Evolutionary conservation across 371 early-diverging fungal species (phyloP).

Genomic region (Syncephalastrum sp.): DNA sequence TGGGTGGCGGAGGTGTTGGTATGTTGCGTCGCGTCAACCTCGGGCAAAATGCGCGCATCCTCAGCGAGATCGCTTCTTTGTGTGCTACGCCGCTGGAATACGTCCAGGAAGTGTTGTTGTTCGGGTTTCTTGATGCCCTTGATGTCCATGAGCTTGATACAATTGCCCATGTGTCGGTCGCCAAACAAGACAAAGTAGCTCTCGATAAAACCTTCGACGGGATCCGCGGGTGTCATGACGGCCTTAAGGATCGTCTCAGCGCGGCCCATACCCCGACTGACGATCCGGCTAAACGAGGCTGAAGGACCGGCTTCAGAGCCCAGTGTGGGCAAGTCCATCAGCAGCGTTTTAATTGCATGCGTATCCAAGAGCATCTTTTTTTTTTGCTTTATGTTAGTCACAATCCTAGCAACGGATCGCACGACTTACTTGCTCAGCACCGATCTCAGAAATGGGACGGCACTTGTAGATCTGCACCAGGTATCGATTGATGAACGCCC

Average conservation of each 20-base stretch:
- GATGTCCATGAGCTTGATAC: slow-evolving; percentile 34
- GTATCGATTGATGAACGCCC: slow-evolving; percentile 65
- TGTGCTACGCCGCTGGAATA: slow-evolving; percentile 45
- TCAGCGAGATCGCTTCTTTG: slow-evolving; percentile 27
- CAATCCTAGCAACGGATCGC: not conserved
- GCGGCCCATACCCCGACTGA: slow-evolving; percentile 75
- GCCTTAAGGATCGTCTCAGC: slow-evolving; percentile 88
- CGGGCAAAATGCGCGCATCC: slow-evolving; percentile 37
- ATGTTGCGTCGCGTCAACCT: not conserved
- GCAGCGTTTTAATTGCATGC: slow-evolving; percentile 78
- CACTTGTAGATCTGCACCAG: slow-evolving; percentile 66
- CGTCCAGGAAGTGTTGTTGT: slow-evolving; percentile 52
- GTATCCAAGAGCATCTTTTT: slow-evolving; percentile 84
- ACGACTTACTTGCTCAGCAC: slow-evolving; percentile 75
- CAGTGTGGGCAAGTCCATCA: slow-evolving; percentile 71
- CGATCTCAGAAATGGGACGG: slow-evolving; percentile 82
- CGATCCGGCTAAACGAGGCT: slow-evolving; percentile 70
- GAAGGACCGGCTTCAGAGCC: slow-evolving; percentile 47
- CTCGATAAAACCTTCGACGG: slow-evolving; percentile 80
- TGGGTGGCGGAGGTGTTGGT: slow-evolving; percentile 8
- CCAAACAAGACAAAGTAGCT: slow-evolving; percentile 85
- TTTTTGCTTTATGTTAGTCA: no score
- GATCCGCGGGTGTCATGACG: slow-evolving; percentile 84
- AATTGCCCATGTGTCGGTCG: slow-evolving; percentile 63
- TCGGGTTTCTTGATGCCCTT: slow-evolving; percentile 59